Evolutionary conservation across 2,329 filamentous ascomycete genomes (phyloP), one percentile per base, ranked within the genome.

Genomic region (Alternaria sp.): DNA sequence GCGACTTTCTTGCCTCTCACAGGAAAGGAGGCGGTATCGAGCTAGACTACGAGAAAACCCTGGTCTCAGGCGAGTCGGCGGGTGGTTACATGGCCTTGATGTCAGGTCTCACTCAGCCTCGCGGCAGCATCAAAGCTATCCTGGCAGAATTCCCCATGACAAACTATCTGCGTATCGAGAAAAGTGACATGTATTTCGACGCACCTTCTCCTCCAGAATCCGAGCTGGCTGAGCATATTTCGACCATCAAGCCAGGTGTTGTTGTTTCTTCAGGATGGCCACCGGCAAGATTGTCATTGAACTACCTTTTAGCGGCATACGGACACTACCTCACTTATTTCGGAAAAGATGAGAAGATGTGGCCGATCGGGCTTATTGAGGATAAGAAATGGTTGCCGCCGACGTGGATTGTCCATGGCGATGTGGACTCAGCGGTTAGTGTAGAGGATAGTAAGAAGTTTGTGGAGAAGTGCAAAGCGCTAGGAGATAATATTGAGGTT

Each of bases 51-150:
- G 59, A 59, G 6, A 64, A 61, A 2, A 25, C 79, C 2, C 59
- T 81, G 0, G 75, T 75, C 0, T 65, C 69, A 1, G 79, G 79
- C 7, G 79, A 81, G 18, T 76, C 71, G 3, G 79, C 79, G 16
- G 79, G 80, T 30, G 79, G 79, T 36, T 80, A 74, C 57, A 71
- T 79, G 56, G 77, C 78, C 5, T 57, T 79, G 2, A 75, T 78
- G 65, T 74, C 73, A 2, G 72, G 59, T 0, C 46, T 77, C 11
- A 61, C 60, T 9, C 61, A 66, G 16, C 71, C 70, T 0, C 54
- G 64, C 25, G 68, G 65, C 7, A 58, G 32, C 1, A 66, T 77
- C 57, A 70, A 70, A 32, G 69, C 72, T 3, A 41, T 75, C 7
- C 41, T 76, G 2, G 66, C 57, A 2, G 68, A 73, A 56, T 77